Percentiles rank a stretch among this genome's conserved stretches.
phyloP scores from a whole-genome alignment of 805 yeast species.

The Saccharomycopsis sp. region DNA sequence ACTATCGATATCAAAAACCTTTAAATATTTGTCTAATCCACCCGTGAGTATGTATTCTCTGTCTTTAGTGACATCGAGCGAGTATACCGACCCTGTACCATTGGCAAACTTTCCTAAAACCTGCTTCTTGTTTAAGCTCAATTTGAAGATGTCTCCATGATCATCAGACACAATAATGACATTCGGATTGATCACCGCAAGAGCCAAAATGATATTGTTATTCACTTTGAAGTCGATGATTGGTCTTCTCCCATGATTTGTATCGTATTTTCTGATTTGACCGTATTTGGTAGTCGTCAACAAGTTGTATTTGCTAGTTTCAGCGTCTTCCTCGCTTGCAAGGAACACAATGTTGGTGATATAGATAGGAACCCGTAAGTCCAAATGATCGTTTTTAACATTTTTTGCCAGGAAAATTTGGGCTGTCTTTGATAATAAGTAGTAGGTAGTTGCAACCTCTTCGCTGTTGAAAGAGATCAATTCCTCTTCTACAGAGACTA shows the following conservation, averaged over 20 bases:
- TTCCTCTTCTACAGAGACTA: slow-evolving; percentile 34
- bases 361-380: slow-evolving; percentile 80
- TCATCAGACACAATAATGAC: slow-evolving; percentile 67
- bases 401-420: slow-evolving; percentile 66
- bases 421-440: slow-evolving; percentile 12
- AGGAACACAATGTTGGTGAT: slow-evolving; percentile 50
- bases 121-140: slow-evolving; percentile 43
- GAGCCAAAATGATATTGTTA: slow-evolving; percentile 10
- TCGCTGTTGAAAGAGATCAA: slow-evolving; percentile 25
- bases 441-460: slow-evolving; percentile 9
- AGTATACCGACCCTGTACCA: slow-evolving; percentile 63
- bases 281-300: slow-evolving; percentile 71
- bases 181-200: slow-evolving; percentile 25
- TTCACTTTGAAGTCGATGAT: slow-evolving; percentile 21
- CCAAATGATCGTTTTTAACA: slow-evolving; percentile 73
- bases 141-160: slow-evolving; percentile 55
- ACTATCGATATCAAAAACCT: slow-evolving; percentile 61
- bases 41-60: slow-evolving; percentile 59
- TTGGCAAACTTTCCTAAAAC: slow-evolving; percentile 70
- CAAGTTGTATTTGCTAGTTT: slow-evolving; percentile 34
- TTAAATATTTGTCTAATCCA: slow-evolving; percentile 80
- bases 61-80: slow-evolving; percentile 27
- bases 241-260: slow-evolving; percentile 65
- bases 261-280: slow-evolving; percentile 67
- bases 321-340: slow-evolving; percentile 23